Evolutionary conservation across 495 filamentous ascomycete species (phyloP).

Genomic region (Penicillium macrosclerotiorum): DNA sequence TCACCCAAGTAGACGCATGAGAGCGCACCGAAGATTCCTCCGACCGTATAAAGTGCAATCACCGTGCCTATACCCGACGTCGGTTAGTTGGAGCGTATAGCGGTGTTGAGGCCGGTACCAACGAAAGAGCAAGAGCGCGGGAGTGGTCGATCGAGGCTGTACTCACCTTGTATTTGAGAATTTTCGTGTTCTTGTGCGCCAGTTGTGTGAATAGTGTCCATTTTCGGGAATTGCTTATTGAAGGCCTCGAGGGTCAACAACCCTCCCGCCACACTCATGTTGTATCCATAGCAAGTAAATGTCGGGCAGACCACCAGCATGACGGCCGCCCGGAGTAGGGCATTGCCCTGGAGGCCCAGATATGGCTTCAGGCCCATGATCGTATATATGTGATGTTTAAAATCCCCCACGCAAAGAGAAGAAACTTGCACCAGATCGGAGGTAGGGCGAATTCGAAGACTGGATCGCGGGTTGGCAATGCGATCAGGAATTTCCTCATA

Average conservation of each 20-base stretch:
- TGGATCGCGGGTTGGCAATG: background rate
- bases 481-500: background rate
- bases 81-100: background rate
- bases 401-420: too few species aligned
- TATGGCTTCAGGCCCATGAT: conserved; percentile 3
- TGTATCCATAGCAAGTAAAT: conserved; percentile 29
- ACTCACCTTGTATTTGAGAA: conserved; percentile 25
- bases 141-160: too few species aligned
- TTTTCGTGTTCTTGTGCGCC: conserved; percentile 16
- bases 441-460: background rate
- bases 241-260: conserved; percentile 16
- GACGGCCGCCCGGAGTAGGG: conserved; percentile 1
- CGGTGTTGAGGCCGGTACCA: background rate
- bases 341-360: conserved; percentile 5
- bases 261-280: conserved; percentile 34
- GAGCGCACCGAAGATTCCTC: conserved; percentile 12
- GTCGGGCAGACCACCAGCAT: conserved; percentile 6
- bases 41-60: conserved; percentile 17
- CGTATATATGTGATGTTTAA: too few species aligned
- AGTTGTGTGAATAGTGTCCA: conserved; percentile 39
- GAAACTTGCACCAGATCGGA: too few species aligned
- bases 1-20: conserved; percentile 45
- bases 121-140: too few species aligned
- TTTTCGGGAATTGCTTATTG: conserved; percentile 37
- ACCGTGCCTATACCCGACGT: conserved; percentile 13